phyloP scores from a whole-genome alignment of 805 yeast genomes.

The Candida stauntonica region DNA sequence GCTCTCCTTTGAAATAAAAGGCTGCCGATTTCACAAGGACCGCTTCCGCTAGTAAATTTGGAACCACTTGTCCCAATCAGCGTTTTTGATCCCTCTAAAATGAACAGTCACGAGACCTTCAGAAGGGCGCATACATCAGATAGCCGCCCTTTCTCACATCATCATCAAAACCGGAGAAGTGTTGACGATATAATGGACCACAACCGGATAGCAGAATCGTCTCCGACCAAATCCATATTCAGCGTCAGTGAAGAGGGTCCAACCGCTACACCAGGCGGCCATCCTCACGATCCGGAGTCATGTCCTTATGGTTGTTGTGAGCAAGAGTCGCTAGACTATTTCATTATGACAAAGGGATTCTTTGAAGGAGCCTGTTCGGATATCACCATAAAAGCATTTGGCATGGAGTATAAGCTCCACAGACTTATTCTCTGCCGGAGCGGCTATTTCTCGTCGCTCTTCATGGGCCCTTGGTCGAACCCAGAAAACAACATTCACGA shows the following conservation, averaged over 20 bases:
- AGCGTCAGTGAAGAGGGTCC: not conserved
- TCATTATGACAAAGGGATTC: slow-evolving; percentile 36
- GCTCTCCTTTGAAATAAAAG: too few species aligned
- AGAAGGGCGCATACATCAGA: too few species aligned
- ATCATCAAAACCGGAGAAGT: slow-evolving; percentile 2
- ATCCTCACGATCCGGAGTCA: slow-evolving; percentile 10
- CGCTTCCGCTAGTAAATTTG: too few species aligned
- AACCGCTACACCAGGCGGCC: not conserved
- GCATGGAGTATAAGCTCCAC: slow-evolving; percentile 41
- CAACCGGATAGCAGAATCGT: slow-evolving; percentile 1
- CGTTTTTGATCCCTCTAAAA: too few species aligned
- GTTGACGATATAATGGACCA: slow-evolving; percentile 2
- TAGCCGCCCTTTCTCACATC: too few species aligned
- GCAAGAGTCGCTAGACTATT: slow-evolving; percentile 24
- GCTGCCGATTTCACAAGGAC: too few species aligned
- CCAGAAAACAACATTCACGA: slow-evolving; percentile 23
- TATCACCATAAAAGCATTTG: slow-evolving; percentile 44
- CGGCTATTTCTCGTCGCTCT: slow-evolving; percentile 43
- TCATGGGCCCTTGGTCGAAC: slow-evolving; percentile 41
- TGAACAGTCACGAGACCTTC: too few species aligned
- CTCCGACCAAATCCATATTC: slow-evolving; percentile 2
- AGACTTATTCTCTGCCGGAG: slow-evolving; percentile 40
- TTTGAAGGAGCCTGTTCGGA: slow-evolving; percentile 45
- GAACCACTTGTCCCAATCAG: too few species aligned
- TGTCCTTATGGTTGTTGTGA: slow-evolving; percentile 30